Evolutionary conservation across 805 yeast species (phyloP).

Genomic region (Wickerhamomyces ciferrii): DNA sequence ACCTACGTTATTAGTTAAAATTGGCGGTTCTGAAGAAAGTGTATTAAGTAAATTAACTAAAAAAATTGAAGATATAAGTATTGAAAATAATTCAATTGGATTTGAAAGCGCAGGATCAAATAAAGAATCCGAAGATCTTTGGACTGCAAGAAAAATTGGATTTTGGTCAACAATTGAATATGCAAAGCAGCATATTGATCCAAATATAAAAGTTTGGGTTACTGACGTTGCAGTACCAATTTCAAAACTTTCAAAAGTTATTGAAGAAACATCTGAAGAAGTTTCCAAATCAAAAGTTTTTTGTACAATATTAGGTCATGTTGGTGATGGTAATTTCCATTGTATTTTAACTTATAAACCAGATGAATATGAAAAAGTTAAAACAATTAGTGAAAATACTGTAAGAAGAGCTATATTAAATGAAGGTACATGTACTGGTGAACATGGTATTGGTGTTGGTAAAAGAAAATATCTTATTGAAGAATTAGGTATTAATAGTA

Average conservation of each 20-base stretch:
- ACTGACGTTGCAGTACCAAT: conserved; percentile 79
- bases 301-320: conserved; percentile 65
- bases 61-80: conserved; percentile 43
- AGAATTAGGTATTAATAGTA: conserved; percentile 61
- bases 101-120: conserved; percentile 52
- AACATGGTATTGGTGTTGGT: conserved; percentile 77
- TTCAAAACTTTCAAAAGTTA: conserved; percentile 51
- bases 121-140: conserved; percentile 55
- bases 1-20: conserved; percentile 56
- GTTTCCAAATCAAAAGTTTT: conserved; percentile 42
- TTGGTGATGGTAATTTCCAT: conserved; percentile 77
- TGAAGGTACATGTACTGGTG: conserved; percentile 80
- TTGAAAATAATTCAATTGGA: conserved; percentile 39
- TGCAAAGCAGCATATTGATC: conserved; percentile 41
- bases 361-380: conserved; percentile 39
- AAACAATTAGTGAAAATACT: conserved; percentile 48
- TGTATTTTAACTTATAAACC: conserved; percentile 53
- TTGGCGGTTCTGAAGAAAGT: conserved; percentile 39
- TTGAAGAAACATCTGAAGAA: conserved; percentile 54
- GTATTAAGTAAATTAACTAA: conserved; percentile 34
- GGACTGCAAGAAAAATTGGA: conserved; percentile 67
- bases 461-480: conserved; percentile 50
- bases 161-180: conserved; percentile 58
- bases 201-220: conserved; percentile 51
- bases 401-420: conserved; percentile 53